A percentile compares a stretch with the other conserved stretches of the same genome.
phyloP scores from a whole-genome alignment of 805 yeast genomes.

The Lipomyces sp. region DNA sequence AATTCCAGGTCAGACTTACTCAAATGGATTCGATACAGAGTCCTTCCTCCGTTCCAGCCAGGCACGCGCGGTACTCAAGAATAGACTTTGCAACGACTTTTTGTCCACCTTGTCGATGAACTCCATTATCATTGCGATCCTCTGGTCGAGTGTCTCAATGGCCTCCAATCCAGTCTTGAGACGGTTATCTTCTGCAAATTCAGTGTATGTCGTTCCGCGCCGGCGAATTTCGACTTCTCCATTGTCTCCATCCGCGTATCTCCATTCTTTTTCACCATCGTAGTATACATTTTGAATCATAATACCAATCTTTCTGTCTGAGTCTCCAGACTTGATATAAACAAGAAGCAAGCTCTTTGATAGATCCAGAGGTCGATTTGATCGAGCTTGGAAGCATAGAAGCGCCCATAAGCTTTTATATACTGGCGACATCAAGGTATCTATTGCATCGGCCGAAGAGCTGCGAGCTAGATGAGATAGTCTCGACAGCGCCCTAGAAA shows the following conservation, averaged over 20 bases:
- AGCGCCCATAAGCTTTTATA: conserved; percentile 20
- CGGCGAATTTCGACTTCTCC: conserved; percentile 35
- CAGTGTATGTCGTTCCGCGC: conserved; percentile 6
- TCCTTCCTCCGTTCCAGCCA: conserved; percentile 48
- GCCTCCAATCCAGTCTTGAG: conserved; percentile 12
- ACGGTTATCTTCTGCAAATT: background rate
- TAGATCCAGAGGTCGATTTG: conserved; percentile 23
- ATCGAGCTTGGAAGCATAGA: conserved; percentile 10
- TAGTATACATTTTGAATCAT: conserved; percentile 38
- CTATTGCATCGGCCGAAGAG: conserved; percentile 10
- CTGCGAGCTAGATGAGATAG: conserved; percentile 12
- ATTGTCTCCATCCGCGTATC: conserved; percentile 31
- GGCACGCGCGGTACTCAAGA: conserved; percentile 52
- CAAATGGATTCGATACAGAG: conserved; percentile 21
- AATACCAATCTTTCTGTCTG: conserved; percentile 38
- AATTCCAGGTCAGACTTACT: background rate
- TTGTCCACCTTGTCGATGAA: conserved; percentile 46
- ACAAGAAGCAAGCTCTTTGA: conserved; percentile 14
- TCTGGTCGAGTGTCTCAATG: conserved; percentile 14
- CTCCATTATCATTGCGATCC: conserved; percentile 13
- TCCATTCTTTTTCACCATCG: conserved; percentile 36
- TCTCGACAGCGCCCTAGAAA: conserved; percentile 33
- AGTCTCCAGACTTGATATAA: conserved; percentile 23
- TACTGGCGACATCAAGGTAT: conserved; percentile 4
- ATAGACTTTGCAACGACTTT: conserved; percentile 40